Conservation (phyloP, 768 basidiomycete genomes). For the Sarcodon sp. region DNA sequence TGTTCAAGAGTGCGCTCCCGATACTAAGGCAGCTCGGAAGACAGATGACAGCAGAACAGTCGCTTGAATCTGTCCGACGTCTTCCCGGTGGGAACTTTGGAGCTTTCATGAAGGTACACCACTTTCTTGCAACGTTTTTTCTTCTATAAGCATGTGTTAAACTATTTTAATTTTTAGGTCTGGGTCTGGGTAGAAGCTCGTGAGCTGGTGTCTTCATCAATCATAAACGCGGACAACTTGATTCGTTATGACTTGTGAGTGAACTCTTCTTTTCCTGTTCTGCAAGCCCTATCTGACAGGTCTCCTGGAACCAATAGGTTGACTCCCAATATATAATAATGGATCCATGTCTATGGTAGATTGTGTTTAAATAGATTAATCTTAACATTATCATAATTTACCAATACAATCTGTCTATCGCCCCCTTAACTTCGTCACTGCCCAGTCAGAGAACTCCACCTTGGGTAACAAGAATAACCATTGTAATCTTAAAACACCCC, state of each 20-base stretch:
- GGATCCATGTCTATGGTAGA: too few relatives aligned
- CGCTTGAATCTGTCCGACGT: constrained; percentile 47
- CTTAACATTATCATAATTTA: too few relatives aligned
- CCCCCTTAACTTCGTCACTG: too few relatives aligned
- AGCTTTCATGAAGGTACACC: constrained; percentile 74
- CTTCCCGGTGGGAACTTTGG: constrained; percentile 65
- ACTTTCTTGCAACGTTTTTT: constrained; percentile 1
- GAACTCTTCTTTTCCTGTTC: neutral
- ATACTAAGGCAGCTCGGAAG: constrained; percentile 86
- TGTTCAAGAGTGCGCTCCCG: constrained; percentile 92
- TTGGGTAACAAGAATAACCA: too few relatives aligned
- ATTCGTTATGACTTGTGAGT: constrained; percentile 81
- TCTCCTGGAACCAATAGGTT: neutral
- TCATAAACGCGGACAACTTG: constrained; percentile 74
- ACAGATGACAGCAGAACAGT: constrained; percentile 55
- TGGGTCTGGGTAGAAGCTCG: constrained; percentile 94
- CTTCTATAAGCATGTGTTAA: constrained; percentile 1
- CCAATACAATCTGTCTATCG: too few relatives aligned
- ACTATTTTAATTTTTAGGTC: constrained; percentile 29
- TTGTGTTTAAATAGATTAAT: too few relatives aligned
- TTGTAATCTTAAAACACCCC: too few relatives aligned
- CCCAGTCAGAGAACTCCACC: too few relatives aligned
- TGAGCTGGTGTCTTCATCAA: constrained; percentile 67
- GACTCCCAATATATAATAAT: neutral
- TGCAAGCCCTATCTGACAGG: neutral